Base-by-base conservation (phyloP, 441 rosid genomes). In the Populus tomentosa region DNA sequence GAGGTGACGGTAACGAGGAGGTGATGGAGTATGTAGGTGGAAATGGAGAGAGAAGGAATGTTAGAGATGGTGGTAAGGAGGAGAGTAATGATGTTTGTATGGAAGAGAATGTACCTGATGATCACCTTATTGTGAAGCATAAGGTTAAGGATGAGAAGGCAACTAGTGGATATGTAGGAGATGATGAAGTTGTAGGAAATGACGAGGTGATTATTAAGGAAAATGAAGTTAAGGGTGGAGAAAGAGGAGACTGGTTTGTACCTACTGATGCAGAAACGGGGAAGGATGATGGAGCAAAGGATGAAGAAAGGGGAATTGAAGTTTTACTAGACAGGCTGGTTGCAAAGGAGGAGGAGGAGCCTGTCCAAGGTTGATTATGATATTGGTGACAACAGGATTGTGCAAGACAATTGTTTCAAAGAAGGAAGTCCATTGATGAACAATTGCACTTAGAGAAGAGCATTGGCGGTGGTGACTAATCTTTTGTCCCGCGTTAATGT, bases 381-480 rank as follows among this genome's bases (percentile, higher is more conserved):
- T 70, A 26, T 61, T 26, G 59, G 36, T 38, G 66, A 66, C 11
- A 69, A 84, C 26, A 35, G 36, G 32, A 50, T 68, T 32, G 72
- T 59, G 36, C 32, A 32, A 67, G 78, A 46, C 32, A 32, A 38
- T 63, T 72, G 72, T n/a, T n/a, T 78, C 53, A 11, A 75, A 75
- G 73, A 75, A 75, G 59, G 70, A 65, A 79, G 11, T 16, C 30
- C 61, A 35, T 20, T 38, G 76, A 80, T 67, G 80, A 82, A 75
- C 66, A 73, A 26, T 23, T 28, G 63, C 32, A 66, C 26, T 24
- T 67, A 20, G 73, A 80, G 81, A 82, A 79, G 77, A 82, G 83
- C 82, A 80, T 79, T 80, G 81, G 77, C 62, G 74, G 82, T 10
- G 78, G 89, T 78, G 87, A 87, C 78, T 82, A 62, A 63, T 65